Percentiles rank a stretch among this genome's conserved stretches.
Evolutionary conservation across 129 eudicot species (phyloP).

Genomic region (Calendula officinalis): DNA sequence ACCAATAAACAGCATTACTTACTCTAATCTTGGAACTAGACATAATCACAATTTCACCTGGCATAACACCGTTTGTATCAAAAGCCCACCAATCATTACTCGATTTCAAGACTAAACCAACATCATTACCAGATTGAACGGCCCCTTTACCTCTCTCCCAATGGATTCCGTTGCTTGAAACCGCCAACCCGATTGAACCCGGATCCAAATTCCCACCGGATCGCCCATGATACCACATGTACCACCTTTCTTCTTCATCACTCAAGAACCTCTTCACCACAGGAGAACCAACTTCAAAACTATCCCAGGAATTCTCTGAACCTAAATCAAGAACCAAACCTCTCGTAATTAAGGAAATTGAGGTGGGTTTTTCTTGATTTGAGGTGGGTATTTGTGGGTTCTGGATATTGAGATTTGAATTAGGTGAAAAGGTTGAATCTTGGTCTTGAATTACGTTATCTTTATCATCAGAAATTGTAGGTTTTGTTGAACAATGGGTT

Average conservation of each 20-base stretch:
- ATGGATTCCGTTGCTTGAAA: constrained; percentile 84
- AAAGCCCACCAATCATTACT: constrained; percentile 96
- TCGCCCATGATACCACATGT: constrained; percentile 91
- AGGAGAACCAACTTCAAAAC: constrained; percentile 78
- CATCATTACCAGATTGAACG: constrained; percentile 53
- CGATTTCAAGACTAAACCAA: constrained; percentile 65
- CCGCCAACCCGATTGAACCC: constrained; percentile 74
- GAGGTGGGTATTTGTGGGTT: constrained; percentile 37
- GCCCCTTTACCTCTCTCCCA: constrained; percentile 78
- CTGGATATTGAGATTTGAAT: constrained; percentile 30
- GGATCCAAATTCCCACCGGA: constrained; percentile 35
- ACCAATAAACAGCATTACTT: constrained; percentile 77
- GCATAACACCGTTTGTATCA: constrained; percentile 73
- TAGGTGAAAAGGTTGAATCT: constrained; percentile 30
- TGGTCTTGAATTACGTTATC: constrained; percentile 45
- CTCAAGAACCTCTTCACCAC: constrained; percentile 79
- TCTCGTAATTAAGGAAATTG: constrained; percentile 44
- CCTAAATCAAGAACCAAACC: constrained; percentile 86
- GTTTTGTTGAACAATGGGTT: constrained; percentile 56
- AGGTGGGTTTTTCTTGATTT: constrained; percentile 25
- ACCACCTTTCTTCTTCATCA: constrained; percentile 96
- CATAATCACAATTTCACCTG: constrained; percentile 74
- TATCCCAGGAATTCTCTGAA: constrained; percentile 60
- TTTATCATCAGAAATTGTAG: constrained; percentile 46
- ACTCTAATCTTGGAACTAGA: constrained; percentile 72